Conservation (phyloP, 2,329 filamentous ascomycete species). For the Diaporthe helianthi region DNA sequence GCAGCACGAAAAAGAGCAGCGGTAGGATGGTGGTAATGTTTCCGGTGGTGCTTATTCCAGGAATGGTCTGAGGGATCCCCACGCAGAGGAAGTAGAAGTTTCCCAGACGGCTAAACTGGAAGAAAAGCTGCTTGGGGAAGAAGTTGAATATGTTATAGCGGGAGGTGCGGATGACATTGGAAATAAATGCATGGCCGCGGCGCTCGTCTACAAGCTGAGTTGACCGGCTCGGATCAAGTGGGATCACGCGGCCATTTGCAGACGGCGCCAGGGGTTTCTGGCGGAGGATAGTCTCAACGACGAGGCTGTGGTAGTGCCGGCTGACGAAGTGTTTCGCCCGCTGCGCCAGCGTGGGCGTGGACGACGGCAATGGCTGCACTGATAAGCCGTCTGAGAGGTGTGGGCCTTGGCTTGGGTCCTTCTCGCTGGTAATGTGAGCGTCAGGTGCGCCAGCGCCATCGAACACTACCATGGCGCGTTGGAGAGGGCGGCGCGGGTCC, state of each 20-base stretch:
- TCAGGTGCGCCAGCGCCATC: slow-evolving; percentile 4
- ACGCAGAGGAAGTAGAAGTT: slow-evolving; percentile 90
- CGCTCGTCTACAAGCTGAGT: slow-evolving; percentile 56
- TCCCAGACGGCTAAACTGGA: slow-evolving; percentile 84
- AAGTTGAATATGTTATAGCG: slow-evolving; percentile 87
- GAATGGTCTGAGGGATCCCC: slow-evolving; percentile 83
- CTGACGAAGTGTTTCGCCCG: slow-evolving; percentile 1
- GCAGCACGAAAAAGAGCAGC: slow-evolving; percentile 75
- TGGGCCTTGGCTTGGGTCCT: slow-evolving; percentile 7
- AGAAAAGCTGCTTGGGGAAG: slow-evolving; percentile 81
- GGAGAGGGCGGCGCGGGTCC: background rate
- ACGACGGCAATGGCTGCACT: background rate
- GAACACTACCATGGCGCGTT: slow-evolving; percentile 32
- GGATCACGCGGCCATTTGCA: slow-evolving; percentile 40
- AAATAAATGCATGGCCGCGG: slow-evolving; percentile 57
- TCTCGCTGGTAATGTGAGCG: slow-evolving; percentile 26
- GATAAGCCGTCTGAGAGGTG: slow-evolving; percentile 16
- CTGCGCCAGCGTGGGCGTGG: background rate
- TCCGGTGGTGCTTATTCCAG: slow-evolving; percentile 78
- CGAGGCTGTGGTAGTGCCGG: slow-evolving; percentile 22
- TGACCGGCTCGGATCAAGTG: slow-evolving; percentile 33
- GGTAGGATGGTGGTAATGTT: slow-evolving; percentile 77
- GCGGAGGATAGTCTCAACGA: slow-evolving; percentile 36
- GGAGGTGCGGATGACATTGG: slow-evolving; percentile 77
- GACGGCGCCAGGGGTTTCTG: slow-evolving; percentile 38